Base-by-base conservation (phyloP, 768 basidiomycete species). In the Lactifluus subvellereus region DNA sequence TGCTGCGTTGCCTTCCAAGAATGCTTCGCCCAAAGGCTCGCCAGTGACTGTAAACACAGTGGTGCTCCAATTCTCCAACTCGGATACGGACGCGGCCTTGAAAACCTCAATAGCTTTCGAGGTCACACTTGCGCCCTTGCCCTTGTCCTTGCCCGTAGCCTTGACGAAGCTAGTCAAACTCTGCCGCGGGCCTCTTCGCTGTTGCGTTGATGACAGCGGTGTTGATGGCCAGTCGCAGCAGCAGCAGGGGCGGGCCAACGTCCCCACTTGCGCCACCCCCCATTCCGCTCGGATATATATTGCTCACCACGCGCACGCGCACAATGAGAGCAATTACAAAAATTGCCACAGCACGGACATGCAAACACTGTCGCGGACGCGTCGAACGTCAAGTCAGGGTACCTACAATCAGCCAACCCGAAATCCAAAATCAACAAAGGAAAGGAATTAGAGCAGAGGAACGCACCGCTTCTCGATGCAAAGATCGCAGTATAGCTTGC, bases 241-340 rank as follows among this genome's bases (percentile, higher is more conserved):
- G 49, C 38, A n/a, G 38, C 57, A 33, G 50, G 14, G 8, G 43
- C 59, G 4, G 53, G 20, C 47, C 18, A 57, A 1, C 6, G n/a
- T 8, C 40, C 40, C 63, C 58, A 64, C 33, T 35, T 54, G 9
- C 66, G 55, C 62, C 50, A 60, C 9, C 71, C 71, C 3, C 65
- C 71, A 1, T 65, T 65, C 49, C 71, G 66, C 66, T 71, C 71
- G 8, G 76, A 71, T 10, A 82, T 60, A 61, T 82, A 83, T 11
- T 69, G 65, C 55, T 82, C 83, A 6, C 82, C 82, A 6, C 83
- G 76, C 61, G 65, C 75, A 32, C 70, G 64, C 14, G 77, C 73
- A 66, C 83, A 84, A 0, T 6, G 0, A 11, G 80, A 78, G 68
- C 84, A 85, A 50, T 79, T 82, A 70, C 84, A 85, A 11, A 64